Conservation (phyloP, 306 rosid species). For the Pyrus communis region DNA sequence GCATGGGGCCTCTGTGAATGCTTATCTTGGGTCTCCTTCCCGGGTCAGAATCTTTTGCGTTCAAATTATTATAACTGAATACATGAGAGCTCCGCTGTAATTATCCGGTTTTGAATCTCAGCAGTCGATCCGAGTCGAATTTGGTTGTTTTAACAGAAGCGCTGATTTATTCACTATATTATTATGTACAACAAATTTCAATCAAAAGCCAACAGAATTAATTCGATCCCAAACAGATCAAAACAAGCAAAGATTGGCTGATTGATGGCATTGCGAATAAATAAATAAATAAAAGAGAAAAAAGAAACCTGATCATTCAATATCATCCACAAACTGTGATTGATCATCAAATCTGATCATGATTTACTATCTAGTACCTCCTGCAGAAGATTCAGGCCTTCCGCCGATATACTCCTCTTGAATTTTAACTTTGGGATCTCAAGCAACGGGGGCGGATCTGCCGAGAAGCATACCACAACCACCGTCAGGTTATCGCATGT, state of each 20-base stretch:
- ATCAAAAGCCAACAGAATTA: constrained; percentile 11
- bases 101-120: too few relatives aligned
- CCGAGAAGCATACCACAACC: constrained; percentile 13
- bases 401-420: constrained; percentile 23
- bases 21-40: too few relatives aligned
- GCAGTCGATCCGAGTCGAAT: too few relatives aligned
- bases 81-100: too few relatives aligned
- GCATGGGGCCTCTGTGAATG: too few relatives aligned
- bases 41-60: too few relatives aligned
- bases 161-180: background rate
- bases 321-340: constrained; percentile 2
- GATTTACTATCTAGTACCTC: constrained; percentile 20
- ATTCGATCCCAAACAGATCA: background rate
- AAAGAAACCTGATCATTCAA: background rate
- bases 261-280: background rate
- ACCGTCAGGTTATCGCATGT: constrained; percentile 19
- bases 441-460: constrained; percentile 9
- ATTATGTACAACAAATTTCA: constrained; percentile 13
- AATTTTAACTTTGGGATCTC: constrained; percentile 19
- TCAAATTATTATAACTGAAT: too few relatives aligned
- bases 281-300: background rate
- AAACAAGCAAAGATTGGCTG: constrained; percentile 2
- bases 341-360: constrained; percentile 1
- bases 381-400: constrained; percentile 18
- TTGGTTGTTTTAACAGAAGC: background rate